Conservation (phyloP, 106 monocot genomes). For the Platanthera zijinensis region DNA sequence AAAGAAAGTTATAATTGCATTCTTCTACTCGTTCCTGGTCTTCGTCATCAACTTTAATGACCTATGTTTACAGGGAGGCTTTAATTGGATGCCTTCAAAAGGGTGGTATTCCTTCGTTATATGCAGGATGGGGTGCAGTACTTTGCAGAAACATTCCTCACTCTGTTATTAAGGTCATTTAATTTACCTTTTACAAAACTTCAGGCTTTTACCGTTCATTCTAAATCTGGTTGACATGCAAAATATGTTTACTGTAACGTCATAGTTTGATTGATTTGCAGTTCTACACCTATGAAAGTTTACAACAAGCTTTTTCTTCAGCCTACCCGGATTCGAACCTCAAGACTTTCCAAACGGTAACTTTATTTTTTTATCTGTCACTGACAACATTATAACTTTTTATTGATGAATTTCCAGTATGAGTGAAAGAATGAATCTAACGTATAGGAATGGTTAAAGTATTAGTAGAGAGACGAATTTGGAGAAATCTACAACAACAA, state of each 20-base stretch:
- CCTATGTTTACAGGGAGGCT: slow-evolving; percentile 52
- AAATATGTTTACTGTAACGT: neutral
- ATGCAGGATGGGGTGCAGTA: slow-evolving; percentile 92
- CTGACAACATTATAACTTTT: neutral
- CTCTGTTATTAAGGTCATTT: slow-evolving; percentile 75
- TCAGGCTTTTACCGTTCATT: neutral
- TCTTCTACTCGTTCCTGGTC: neutral
- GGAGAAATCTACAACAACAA: too few species aligned
- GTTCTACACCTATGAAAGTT: slow-evolving; percentile 93
- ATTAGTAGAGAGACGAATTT: too few species aligned
- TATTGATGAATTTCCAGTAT: neutral
- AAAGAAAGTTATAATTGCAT: neutral
- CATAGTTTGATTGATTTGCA: slow-evolving; percentile 22
- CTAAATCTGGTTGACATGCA: neutral
- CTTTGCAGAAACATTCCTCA: slow-evolving; percentile 97
- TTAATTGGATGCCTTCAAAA: slow-evolving; percentile 62
- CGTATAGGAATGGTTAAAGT: neutral
- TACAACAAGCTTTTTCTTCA: slow-evolving; percentile 49
- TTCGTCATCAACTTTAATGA: slow-evolving; percentile 4
- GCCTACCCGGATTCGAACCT: slow-evolving; percentile 32
- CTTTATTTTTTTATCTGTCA: slow-evolving; percentile 10
- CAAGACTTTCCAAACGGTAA: slow-evolving; percentile 69
- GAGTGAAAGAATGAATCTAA: neutral
- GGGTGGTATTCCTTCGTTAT: slow-evolving; percentile 83
- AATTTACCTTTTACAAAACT: neutral